Percentiles rank a stretch among this genome's conserved stretches.
Conservation (phyloP, 257 asterid species). For the Scutellaria baicalensis region DNA sequence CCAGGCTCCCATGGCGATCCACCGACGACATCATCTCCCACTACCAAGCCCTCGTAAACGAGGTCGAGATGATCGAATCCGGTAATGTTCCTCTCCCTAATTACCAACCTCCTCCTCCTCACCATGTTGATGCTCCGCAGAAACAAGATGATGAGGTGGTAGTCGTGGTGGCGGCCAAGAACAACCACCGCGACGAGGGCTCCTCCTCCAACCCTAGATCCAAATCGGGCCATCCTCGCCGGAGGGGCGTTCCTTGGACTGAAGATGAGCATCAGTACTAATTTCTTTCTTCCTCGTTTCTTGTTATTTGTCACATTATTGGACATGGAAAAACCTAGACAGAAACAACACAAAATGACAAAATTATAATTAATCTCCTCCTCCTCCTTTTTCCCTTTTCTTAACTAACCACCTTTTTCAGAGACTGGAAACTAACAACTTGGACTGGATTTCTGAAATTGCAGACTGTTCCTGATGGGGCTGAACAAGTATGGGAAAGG, state of each 20-base stretch:
- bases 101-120: conserved; percentile 2
- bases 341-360: too few species aligned
- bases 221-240: neutral
- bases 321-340: too few species aligned
- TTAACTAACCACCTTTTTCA: too few species aligned
- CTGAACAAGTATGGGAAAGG: conserved; percentile 40
- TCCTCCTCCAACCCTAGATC: neutral
- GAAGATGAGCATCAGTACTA: conserved; percentile 40
- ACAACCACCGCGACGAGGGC: neutral
- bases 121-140: neutral
- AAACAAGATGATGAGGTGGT: neutral
- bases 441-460: neutral
- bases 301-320: too few species aligned
- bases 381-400: too few species aligned
- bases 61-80: conserved; percentile 23
- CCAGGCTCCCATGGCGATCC: conserved; percentile 20
- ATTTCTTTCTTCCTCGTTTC: too few species aligned
- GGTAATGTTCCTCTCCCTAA: conserved; percentile 14
- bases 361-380: too few species aligned
- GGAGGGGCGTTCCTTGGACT: conserved; percentile 35
- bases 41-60: conserved; percentile 16
- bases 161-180: too few species aligned
- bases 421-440: too few species aligned
- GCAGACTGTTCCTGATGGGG: conserved; percentile 40
- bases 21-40: conserved; percentile 17